These are phyloP conservation scores for Ensete ventricosum DNA, from an alignment of 176 grass and related monocot genomes.

Conservation along the genomic window DNA sequence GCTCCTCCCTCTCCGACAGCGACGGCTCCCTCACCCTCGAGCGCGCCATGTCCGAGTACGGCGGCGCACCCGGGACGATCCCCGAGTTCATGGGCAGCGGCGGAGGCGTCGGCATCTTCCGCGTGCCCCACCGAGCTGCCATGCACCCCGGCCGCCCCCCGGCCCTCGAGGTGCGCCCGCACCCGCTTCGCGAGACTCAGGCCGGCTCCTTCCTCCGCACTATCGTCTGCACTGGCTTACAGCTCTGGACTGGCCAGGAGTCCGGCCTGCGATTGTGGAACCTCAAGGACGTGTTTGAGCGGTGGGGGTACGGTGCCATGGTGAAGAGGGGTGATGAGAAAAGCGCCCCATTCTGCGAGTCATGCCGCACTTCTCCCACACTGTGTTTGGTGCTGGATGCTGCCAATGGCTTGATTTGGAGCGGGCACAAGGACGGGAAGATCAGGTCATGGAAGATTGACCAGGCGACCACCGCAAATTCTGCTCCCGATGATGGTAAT, in stretches of 20 bases:
- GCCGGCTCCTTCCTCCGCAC: slow-evolving; percentile 67
- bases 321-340: slow-evolving; percentile 69
- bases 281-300: slow-evolving; percentile 41
- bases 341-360: slow-evolving; percentile 73
- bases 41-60: slow-evolving; percentile 74
- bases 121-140: slow-evolving; percentile 55
- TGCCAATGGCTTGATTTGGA: slow-evolving; percentile 72
- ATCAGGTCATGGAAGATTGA: slow-evolving; percentile 82
- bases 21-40: slow-evolving; percentile 65
- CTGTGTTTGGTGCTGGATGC: slow-evolving; percentile 60
- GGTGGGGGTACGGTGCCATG: background rate
- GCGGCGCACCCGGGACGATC: slow-evolving; percentile 52
- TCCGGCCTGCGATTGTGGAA: slow-evolving; percentile 54
- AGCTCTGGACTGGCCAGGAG: slow-evolving; percentile 76
- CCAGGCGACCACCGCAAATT: slow-evolving; percentile 18
- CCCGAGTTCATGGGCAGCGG: slow-evolving; percentile 64
- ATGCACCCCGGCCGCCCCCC: slow-evolving; percentile 76
- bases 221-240: slow-evolving; percentile 29
- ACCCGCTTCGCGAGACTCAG: slow-evolving; percentile 88
- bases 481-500: slow-evolving; percentile 17
- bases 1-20: slow-evolving; percentile 17
- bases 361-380: slow-evolving; percentile 46
- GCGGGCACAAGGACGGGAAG: slow-evolving; percentile 88
- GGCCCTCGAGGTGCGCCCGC: slow-evolving; percentile 58
- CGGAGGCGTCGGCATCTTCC: slow-evolving; percentile 65